Evolutionary conservation across 106 monocot species (phyloP), one percentile per base, ranked within the genome.

Genomic region (Dendrobium huoshanense): DNA sequence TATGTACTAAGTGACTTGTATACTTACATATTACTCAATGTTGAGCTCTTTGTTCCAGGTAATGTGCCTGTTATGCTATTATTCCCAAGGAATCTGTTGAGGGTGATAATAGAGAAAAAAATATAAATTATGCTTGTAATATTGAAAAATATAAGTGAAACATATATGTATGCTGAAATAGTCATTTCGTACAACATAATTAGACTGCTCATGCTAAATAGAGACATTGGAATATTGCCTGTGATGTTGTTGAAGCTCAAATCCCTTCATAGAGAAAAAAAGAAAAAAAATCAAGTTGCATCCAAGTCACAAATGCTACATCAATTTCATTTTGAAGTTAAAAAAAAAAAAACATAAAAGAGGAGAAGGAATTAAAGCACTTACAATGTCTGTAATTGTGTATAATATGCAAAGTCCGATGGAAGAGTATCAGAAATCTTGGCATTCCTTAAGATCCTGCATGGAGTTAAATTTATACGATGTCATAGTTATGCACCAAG

Each of bases 201-300:
- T 22, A 97, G 87, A 10, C 61, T 77, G 70, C 73, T 75, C 80
- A 94, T 77, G 72, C 83, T 96, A 79, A 96, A 87, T 73, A 96
- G 88, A 80, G 92, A 88, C 55, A 80, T 70, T 41, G 94, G 94
- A 84, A 96, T 44, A 65, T 54, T 13, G 67, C 96, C 94, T 54
- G 92, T 88, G 43, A 96, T 82, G 80, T 92, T 94, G 82, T 96
- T 96, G 86, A 96, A 96, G 86, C 96, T 94, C 85, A 96, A 82
- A 83, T 96, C 96, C 81, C 96, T 96, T 78, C 20, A 58, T 42
- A 73, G 37, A 64, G 20, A 41, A 10, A 73, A 55, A 3, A 64
- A 0, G 20, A 58, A 73, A 22, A 4, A 67, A 72, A 51, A 22
- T 18, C 19, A 83, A 41, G 67, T 67, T 48, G 31, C 22, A 49